Conservation (phyloP, 2,329 filamentous ascomycete species). For the Arthrinium puccinioides region DNA sequence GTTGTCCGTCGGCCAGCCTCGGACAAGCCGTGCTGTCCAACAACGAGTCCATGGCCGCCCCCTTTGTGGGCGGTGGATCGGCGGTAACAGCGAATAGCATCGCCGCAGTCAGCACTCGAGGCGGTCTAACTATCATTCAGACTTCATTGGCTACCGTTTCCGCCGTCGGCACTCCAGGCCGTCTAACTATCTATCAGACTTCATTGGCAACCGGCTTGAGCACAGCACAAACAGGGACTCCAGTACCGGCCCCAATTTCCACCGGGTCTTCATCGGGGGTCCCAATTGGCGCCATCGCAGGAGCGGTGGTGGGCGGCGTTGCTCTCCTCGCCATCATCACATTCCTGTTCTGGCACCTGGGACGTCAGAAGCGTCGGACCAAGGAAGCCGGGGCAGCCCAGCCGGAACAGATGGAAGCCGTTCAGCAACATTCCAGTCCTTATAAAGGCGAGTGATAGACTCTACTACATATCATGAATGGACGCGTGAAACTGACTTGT, state of each 20-base stretch:
- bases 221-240: neutral
- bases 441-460: no score
- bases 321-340: neutral
- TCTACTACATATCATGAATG: no score
- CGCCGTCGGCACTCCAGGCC: neutral
- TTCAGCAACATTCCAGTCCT: no score
- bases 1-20: constrained; percentile 3
- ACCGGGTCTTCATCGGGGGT: neutral
- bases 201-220: neutral
- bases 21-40: neutral
- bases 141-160: neutral
- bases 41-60: constrained; percentile 5
- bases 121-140: neutral
- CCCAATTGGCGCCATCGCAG: neutral
- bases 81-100: neutral
- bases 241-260: no score
- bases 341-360: neutral
- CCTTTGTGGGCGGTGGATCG: constrained; percentile 3
- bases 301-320: neutral
- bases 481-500: no score
- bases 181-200: neutral
- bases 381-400: no score
- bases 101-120: no score
- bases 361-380: no score
- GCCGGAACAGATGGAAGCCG: no score